Conservation (phyloP, 208 protist genomes). For the Acanthamoeba culbertsoni region DNA sequence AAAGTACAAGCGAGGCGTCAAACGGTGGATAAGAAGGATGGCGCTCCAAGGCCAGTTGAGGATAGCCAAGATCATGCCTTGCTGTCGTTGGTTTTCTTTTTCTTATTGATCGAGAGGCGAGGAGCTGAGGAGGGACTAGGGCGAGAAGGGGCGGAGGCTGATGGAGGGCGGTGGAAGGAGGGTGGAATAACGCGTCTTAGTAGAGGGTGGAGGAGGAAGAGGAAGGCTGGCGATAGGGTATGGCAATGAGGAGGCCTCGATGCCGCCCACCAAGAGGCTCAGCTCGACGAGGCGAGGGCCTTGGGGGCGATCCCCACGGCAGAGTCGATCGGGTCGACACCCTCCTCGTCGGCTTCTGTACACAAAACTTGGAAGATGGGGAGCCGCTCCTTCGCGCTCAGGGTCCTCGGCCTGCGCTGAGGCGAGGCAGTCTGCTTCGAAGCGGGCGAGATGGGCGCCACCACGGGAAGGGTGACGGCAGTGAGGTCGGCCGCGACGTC, state of each 20-base stretch:
- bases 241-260: neutral
- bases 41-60: too few relatives aligned
- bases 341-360: constrained; percentile 19
- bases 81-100: too few relatives aligned
- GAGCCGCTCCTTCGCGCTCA: constrained; percentile 4
- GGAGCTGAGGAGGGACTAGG: too few relatives aligned
- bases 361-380: constrained; percentile 44
- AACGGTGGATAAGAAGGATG: too few relatives aligned
- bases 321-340: neutral
- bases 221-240: neutral
- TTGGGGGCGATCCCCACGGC: neutral
- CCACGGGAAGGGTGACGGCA: neutral
- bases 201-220: neutral
- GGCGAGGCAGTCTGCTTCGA: neutral
- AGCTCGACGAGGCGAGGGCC: neutral
- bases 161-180: too few relatives aligned
- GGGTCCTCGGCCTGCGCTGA: neutral
- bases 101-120: too few relatives aligned
- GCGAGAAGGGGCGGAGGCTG: too few relatives aligned
- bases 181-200: too few relatives aligned
- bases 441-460: neutral
- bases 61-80: too few relatives aligned
- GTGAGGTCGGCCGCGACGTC: neutral
- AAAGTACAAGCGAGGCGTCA: too few relatives aligned
- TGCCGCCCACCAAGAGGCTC: neutral